Percentiles rank a stretch among this genome's conserved stretches.
These are phyloP conservation scores for Populus hybrid DNA, from an alignment of 441 rosid genomes.

Conservation along the genomic window DNA sequence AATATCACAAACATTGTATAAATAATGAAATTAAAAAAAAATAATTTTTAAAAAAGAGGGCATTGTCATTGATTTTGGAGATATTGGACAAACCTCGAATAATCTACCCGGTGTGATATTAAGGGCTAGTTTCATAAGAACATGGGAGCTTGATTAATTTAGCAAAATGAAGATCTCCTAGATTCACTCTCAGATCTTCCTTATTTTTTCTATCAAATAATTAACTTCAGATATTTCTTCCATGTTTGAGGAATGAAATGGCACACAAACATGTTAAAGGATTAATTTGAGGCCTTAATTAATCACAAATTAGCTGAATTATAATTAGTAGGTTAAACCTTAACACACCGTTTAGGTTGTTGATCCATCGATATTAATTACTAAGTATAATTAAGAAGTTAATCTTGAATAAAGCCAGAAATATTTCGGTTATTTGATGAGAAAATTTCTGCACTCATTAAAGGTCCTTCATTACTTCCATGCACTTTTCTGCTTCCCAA, in stretches of 20 bases:
- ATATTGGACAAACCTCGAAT: no score
- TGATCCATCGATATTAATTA: background rate
- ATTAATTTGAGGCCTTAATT: background rate
- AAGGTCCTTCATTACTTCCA: background rate
- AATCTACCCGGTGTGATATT: no score
- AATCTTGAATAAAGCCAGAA: background rate
- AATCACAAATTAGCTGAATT: background rate
- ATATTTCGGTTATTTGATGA: background rate
- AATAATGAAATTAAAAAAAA: no score
- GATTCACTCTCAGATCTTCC: background rate
- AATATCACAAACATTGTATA: no score
- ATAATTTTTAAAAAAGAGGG: no score
- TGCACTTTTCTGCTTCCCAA: background rate
- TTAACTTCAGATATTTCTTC: background rate
- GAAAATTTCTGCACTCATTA: background rate
- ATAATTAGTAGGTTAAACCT: background rate
- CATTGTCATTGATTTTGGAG: no score
- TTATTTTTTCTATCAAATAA: background rate
- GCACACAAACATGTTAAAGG: background rate
- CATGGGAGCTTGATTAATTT: no score
- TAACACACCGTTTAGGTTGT: background rate
- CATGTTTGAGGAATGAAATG: no score
- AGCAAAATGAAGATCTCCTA: no score
- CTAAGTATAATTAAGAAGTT: background rate
- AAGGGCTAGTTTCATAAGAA: background rate